Base-by-base conservation (phyloP, 306 rosid genomes). In the Adenanthera pavonina region DNA sequence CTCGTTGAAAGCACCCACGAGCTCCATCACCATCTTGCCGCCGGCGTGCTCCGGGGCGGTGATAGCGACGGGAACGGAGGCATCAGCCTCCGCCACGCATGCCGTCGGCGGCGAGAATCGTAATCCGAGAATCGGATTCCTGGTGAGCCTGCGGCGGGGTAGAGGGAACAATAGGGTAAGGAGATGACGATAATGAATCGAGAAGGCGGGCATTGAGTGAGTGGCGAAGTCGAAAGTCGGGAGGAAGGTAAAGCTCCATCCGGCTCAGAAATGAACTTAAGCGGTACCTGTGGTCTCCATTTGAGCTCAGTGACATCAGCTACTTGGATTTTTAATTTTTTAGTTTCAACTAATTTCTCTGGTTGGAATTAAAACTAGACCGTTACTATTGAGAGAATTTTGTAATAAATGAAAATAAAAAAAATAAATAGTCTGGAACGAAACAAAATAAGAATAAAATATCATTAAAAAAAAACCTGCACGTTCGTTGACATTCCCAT, bases 11-110 rank as follows among this genome's bases (percentile, higher is more conserved):
- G 97, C 95, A 52, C 99, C 99, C 8, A 95, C 92, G 12, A 93
- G 90, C 84, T 95, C 95, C 81, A 93, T 92, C 86, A 95, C 97
- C 94, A 89, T 89, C 87, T 87, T 90, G 2, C 95, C 99, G 2
- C 99, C 97, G 6, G 88, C 80, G 11, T 85, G 87, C 81, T 89
- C 92, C 85, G 86, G 78, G 65, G 76, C 78, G 7, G 82, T 49
- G n/a, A 72, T 48, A 44, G 61, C 72, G 13, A 69, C 5, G 34
- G 72, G 35, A 6, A 68, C 51, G 35, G 78, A 57, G 5, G 68
- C 30, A 10, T 71, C 84, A 14, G 71, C 81, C 5, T 34, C 73
- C 62, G 46, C 68, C 10, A 66, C 53, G 47, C 78, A 76, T 0
- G 87, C 77, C 68, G 20, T 53, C 2, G 81, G 65, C 8, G 48